Evolutionary conservation across 139 green algal genomes (phyloP), one percentile per base, ranked within the genome.

Genomic region (Mesostigma viride): DNA sequence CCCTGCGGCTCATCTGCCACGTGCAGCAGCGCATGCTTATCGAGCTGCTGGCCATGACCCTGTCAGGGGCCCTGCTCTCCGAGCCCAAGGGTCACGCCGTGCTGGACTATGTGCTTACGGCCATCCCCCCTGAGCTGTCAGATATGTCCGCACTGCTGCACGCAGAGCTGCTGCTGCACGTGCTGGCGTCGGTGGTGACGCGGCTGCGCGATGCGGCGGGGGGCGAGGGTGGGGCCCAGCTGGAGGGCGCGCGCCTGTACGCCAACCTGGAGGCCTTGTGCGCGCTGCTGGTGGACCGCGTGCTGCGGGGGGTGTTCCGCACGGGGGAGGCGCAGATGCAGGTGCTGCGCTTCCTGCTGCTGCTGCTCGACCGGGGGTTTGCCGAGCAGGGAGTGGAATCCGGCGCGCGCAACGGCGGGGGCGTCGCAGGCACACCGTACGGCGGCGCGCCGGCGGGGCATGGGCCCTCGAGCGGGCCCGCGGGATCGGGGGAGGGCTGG

Each of bases 321-420:
- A 17, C 33, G 31, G 24, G 8, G 0, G 34, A 64, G 35, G 27
- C 64, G 4, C 27, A 28, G 17, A 48, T 30, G 34, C 22, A 31
- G 22, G 63, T 75, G n/a, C 27, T 75, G 63, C 17, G 73, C 4
- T 75, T 75, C 22, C 36, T 75, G 31, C 32, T 75, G 51, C 27
- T 30, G 8, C 8, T 73, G 44, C 62, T 75, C 24, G 64, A 62
- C 5, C 27, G 14, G 0, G 69, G n/a, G n/a, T n/a, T n/a, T n/a
- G n/a, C n/a, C 69, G 22, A 75, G 73, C 64, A 30, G 11, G 28
- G 67, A 74, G n/a, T 28, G 63, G 22, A 33, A 35, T 4, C 28
- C 73, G n/a, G 64, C 73, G 40, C 28, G 65, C 35, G 34, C 45
- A 14, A 51, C 40, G 40, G 56, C 14, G 56, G 56, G 11, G 56